Base-by-base conservation (phyloP, 257 asterid species). In the Solanum bukasovii region DNA sequence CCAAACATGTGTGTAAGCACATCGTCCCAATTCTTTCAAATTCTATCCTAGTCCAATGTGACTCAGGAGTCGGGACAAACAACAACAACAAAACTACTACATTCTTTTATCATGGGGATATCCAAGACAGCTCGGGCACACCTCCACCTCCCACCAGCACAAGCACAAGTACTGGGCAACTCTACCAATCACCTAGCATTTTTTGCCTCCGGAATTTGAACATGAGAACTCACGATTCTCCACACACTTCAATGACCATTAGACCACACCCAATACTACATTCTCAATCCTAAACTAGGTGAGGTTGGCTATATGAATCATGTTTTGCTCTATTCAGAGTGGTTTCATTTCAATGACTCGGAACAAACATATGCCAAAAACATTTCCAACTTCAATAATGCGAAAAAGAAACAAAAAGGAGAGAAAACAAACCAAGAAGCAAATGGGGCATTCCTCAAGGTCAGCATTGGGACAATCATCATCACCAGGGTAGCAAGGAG, bases 401-500 rank as follows among this genome's bases (percentile, higher is more conserved):
- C 4, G 7, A 27, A 29, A 68, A 13, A 52, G 56, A 42, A 16
- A 42, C 9, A 6, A 71, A 68, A 23, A 37, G 46, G 52, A 23
- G 72, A 61, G 88, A 84, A 89, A 52, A 90, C 97, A 84, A 72
- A 97, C 99, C 99, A 97, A 95, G 99, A 97, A 97, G 94, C 99
- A 97, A 90, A 97, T 96, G 90, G 99, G 99, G 87, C 99, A 97
- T 88, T 97, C 99, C 89, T 97, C 99, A 56, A 95, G 98, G 87
- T 97, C 98, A 86, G 88, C 89, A 84, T 84, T 93, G 83, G 86
- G 94, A 89, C 89, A 92, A 85, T 97, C 99, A 90, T 97, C 99
- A 59, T 95, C 98, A 29, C 99, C 99, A 67, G 99, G 99, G 82
- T 94, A 97, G 91, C 99, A 97, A 89, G 99, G 99, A 13, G 99